These are phyloP conservation scores for Coemansia sp. DNA, from an alignment of 192 early-diverging fungal species.

Conservation along the genomic window DNA sequence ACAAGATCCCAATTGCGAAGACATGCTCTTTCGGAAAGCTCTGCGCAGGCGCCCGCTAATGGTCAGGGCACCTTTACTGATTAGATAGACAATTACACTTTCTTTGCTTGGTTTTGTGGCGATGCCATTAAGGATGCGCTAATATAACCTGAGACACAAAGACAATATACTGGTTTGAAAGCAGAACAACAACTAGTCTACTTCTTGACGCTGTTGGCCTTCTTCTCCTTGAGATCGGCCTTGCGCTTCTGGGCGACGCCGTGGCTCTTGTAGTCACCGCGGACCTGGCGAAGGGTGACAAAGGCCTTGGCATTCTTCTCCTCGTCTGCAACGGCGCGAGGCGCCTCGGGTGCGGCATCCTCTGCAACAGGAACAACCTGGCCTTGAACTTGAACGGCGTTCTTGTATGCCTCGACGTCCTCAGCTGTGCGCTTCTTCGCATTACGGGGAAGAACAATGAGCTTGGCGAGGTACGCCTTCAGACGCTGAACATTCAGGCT, in stretches of 20 bases:
- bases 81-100: not conserved
- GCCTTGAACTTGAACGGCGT: conserved; percentile 41
- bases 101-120: too few species aligned
- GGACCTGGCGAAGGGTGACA: conserved; percentile 55
- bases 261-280: conserved; percentile 45
- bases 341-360: conserved; percentile 39
- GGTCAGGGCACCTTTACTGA: not conserved
- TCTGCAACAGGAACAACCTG: conserved; percentile 37
- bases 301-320: conserved; percentile 57
- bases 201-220: conserved; percentile 56
- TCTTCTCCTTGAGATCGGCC: conserved; percentile 40
- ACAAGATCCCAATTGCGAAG: conserved; percentile 20
- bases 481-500: conserved; percentile 90
- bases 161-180: conserved; percentile 12
- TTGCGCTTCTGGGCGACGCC: conserved; percentile 41
- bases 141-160: not conserved
- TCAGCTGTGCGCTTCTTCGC: conserved; percentile 73
- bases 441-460: conserved; percentile 97
- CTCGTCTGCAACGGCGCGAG: conserved; percentile 56
- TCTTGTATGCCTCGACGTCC: conserved; percentile 50
- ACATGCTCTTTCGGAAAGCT: conserved; percentile 44
- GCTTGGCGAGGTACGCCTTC: conserved; percentile 89
- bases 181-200: conserved; percentile 23
- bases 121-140: too few species aligned
- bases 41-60: conserved; percentile 5